phyloP scores from a whole-genome alignment of 2,329 filamentous ascomycete species.

The Colletotrichum plurivorum region DNA sequence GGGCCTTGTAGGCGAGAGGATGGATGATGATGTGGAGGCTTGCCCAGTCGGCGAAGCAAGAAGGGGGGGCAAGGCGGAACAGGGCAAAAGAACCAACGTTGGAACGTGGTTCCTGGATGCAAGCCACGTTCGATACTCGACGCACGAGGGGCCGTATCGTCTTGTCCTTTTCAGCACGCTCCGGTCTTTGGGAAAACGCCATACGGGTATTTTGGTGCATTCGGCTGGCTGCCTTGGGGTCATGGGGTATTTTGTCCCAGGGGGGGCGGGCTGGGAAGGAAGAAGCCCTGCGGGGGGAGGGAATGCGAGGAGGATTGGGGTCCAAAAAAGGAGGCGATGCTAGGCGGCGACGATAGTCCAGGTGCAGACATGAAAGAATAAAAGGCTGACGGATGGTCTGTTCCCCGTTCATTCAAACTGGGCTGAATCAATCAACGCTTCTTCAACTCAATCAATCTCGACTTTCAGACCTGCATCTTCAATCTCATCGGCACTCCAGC shows the following conservation, averaged over 20 bases:
- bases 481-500: not conserved
- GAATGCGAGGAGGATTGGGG: not conserved
- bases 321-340: constrained; percentile 18
- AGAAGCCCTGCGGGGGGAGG: not conserved
- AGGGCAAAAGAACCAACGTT: not conserved
- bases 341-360: constrained; percentile 6
- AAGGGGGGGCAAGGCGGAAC: not conserved
- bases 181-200: not conserved
- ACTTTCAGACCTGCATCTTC: not conserved
- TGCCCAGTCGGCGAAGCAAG: too few relatives aligned
- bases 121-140: constrained; percentile 13
- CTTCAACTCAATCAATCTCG: not conserved
- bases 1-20: too few relatives aligned
- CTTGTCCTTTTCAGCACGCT: not conserved
- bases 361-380: not conserved
- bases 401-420: not conserved
- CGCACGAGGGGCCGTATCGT: not conserved
- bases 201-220: not conserved
- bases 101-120: not conserved
- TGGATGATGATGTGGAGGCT: too few relatives aligned
- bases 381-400: constrained; percentile 1
- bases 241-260: too few relatives aligned
- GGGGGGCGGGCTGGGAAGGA: not conserved
- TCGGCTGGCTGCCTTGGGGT: not conserved
- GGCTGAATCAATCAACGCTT: not conserved